Conservation (phyloP, 202 grass and related monocot species). For the Carex arenaria region DNA sequence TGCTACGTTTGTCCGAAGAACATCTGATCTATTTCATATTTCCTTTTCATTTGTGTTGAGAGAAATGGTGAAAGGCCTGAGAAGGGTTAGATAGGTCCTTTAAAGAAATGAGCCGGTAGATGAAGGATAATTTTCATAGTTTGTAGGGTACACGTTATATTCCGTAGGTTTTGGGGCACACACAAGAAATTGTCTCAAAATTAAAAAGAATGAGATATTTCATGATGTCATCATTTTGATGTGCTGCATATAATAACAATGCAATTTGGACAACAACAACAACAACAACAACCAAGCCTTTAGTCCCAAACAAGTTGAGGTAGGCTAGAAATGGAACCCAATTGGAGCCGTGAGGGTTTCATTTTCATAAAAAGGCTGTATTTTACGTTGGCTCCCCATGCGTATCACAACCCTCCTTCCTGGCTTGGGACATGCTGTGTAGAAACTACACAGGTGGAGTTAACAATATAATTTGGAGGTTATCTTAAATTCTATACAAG, state of each 20-base stretch:
- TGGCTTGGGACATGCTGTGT: too few species aligned
- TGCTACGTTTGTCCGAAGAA: background rate
- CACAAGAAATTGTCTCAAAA: background rate
- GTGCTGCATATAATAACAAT: background rate
- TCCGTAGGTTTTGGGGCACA: background rate
- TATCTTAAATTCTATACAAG: background rate
- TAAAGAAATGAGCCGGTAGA: background rate
- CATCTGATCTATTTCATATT: background rate
- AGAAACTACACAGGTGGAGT: too few species aligned
- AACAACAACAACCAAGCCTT: too few species aligned
- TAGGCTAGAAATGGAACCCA: too few species aligned
- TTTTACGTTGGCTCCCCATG: too few species aligned
- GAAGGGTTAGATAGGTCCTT: background rate
- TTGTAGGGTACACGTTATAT: background rate
- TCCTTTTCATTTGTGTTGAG: background rate
- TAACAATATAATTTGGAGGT: background rate
- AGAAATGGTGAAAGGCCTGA: background rate
- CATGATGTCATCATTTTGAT: slow-evolving; percentile 11
- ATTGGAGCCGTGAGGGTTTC: too few species aligned
- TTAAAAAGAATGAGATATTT: background rate
- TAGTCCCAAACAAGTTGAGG: too few species aligned
- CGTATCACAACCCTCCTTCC: too few species aligned
- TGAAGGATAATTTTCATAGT: background rate
- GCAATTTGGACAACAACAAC: background rate
- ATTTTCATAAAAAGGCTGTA: too few species aligned